Conservation (phyloP, 2,329 filamentous ascomycete genomes). For the Pseudomassariella vexata region DNA sequence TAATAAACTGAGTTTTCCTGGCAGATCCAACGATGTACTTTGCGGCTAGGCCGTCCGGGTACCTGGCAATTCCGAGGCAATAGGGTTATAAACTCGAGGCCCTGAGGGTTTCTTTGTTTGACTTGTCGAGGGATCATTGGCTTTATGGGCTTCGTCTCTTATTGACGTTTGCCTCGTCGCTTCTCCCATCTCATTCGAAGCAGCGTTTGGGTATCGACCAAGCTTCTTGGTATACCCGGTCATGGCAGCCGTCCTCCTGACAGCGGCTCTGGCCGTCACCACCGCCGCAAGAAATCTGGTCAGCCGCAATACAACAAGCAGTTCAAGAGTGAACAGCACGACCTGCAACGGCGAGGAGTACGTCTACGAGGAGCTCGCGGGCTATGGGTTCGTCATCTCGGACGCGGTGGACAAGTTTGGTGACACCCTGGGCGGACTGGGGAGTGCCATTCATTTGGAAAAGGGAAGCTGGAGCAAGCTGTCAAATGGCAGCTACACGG, state of each 20-base stretch:
- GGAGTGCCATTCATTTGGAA: constrained; percentile 56
- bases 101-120: no score
- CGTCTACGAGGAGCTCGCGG: constrained; percentile 61
- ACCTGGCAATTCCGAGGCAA: no score
- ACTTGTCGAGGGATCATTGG: no score
- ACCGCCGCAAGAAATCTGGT: not conserved
- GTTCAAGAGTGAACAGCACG: constrained; percentile 19
- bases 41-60: no score
- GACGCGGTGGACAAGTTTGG: constrained; percentile 60
- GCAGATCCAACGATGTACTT: no score
- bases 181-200: no score
- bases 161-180: no score
- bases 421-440: constrained; percentile 63
- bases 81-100: no score
- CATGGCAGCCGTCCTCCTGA: not conserved
- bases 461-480: constrained; percentile 49
- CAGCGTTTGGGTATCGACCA: no score
- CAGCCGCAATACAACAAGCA: not conserved
- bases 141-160: no score
- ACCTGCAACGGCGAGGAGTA: constrained; percentile 56
- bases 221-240: no score
- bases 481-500: constrained; percentile 48
- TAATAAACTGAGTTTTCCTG: no score
- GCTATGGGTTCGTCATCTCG: constrained; percentile 56
- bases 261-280: not conserved